Conservation (phyloP, 495 filamentous ascomycete genomes). For the Choiromyces venosus region DNA sequence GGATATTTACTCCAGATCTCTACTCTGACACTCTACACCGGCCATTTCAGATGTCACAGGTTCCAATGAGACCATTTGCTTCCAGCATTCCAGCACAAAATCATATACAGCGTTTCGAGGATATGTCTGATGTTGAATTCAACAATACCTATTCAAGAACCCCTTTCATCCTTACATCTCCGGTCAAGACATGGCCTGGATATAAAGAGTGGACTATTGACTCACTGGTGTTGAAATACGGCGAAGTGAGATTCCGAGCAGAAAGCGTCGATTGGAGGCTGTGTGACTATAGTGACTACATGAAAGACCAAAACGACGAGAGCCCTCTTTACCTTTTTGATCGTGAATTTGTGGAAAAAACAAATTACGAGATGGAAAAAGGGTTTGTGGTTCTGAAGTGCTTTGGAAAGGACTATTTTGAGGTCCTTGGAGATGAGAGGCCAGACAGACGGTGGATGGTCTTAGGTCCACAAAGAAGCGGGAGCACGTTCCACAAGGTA, state of each 20-base stretch:
- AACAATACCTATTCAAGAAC: constrained; percentile 65
- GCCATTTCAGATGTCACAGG: constrained; percentile 83
- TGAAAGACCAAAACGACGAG: constrained; percentile 75
- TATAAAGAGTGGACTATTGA: constrained; percentile 69
- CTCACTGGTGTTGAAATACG: constrained; percentile 57
- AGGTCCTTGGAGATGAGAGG: constrained; percentile 68
- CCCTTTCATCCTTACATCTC: constrained; percentile 83
- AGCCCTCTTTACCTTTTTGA: constrained; percentile 94
- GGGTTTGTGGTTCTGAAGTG: constrained; percentile 80
- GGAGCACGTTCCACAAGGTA: constrained; percentile 95
- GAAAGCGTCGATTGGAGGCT: constrained; percentile 93
- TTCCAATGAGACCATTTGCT: constrained; percentile 59
- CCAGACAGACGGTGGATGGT: constrained; percentile 93
- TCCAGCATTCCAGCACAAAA: constrained; percentile 67
- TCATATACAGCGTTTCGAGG: constrained; percentile 61
- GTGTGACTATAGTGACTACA: constrained; percentile 72
- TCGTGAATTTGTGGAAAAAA: constrained; percentile 78
- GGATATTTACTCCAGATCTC: constrained; percentile 67
- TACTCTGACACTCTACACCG: constrained; percentile 88
- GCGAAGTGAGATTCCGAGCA: constrained; percentile 67
- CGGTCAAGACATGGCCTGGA: constrained; percentile 78
- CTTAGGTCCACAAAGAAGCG: constrained; percentile 79
- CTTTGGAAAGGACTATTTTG: constrained; percentile 86
- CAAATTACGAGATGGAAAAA: constrained; percentile 56
- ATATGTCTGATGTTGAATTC: constrained; percentile 70